These are phyloP conservation scores for Pseudogymnoascus sp. DNA, from an alignment of 2,329 filamentous ascomycete species.

Conservation along the genomic window DNA sequence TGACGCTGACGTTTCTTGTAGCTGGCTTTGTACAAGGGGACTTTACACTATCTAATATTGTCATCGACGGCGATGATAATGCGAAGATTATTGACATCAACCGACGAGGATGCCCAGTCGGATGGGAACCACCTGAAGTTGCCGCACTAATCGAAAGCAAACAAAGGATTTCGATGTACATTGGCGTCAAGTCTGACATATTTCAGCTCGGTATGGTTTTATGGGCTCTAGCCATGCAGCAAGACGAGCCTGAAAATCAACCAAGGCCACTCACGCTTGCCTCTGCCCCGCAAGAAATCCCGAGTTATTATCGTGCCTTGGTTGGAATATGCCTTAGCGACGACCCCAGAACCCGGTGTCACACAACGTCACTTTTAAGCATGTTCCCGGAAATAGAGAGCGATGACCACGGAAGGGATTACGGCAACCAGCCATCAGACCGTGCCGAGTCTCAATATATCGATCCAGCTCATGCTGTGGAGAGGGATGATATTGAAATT, in stretches of 20 bases:
- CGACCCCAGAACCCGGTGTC: conserved; percentile 61
- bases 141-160: conserved; percentile 75
- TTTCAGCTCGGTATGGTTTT: conserved; percentile 96
- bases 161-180: conserved; percentile 91
- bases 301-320: conserved; percentile 68
- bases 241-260: conserved; percentile 81
- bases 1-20: not conserved
- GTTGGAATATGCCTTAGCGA: conserved; percentile 70
- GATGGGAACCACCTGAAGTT: conserved; percentile 95
- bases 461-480: conserved; percentile 10
- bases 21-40: conserved; percentile 95
- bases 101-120: conserved; percentile 88
- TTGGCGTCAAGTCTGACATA: conserved; percentile 93
- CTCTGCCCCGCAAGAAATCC: conserved; percentile 50
- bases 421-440: not conserved
- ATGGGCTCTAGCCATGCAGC: conserved; percentile 79
- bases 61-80: conserved; percentile 74
- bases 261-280: conserved; percentile 56
- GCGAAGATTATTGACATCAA: conserved; percentile 99
- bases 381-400: conserved; percentile 49
- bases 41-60: conserved; percentile 94
- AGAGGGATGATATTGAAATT: conserved; percentile 9
- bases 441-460: conserved; percentile 7
- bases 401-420: not conserved
- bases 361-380: conserved; percentile 62